A percentile compares a stretch with the other conserved stretches of the same genome.
phyloP scores from a whole-genome alignment of 257 asterid genomes.

The Sherardia arvensis region DNA sequence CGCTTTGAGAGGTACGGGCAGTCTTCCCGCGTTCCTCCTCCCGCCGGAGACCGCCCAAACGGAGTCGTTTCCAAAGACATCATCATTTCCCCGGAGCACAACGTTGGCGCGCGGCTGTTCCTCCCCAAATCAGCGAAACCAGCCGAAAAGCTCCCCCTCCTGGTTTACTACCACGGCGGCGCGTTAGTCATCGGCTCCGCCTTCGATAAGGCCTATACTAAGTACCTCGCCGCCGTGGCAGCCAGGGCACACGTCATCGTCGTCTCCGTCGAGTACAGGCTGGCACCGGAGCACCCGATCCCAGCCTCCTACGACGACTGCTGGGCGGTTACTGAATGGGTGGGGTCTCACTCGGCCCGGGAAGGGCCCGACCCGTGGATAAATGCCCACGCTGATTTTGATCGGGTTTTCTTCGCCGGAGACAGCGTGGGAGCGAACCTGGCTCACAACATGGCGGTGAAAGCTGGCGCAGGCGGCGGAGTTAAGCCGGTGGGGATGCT shows the following conservation, averaged over 20 bases:
- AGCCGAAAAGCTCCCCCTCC: constrained; percentile 39
- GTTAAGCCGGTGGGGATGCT: constrained; percentile 38
- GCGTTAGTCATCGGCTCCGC: constrained; percentile 49
- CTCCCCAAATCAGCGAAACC: constrained; percentile 21
- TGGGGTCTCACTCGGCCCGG: constrained; percentile 20
- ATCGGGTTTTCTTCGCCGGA: constrained; percentile 44
- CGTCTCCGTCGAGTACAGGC: too few relatives aligned
- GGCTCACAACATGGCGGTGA: constrained; percentile 44
- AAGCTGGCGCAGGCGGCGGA: constrained; percentile 10
- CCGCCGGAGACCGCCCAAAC: constrained; percentile 33
- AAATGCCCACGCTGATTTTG: constrained; percentile 35
- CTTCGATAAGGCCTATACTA: constrained; percentile 41
- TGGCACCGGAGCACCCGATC: constrained; percentile 54
- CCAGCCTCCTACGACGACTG: constrained; percentile 71
- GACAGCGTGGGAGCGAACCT: constrained; percentile 87
- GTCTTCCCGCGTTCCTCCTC: constrained; percentile 33
- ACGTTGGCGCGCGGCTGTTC: too few relatives aligned
- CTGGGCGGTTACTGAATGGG: constrained; percentile 48
- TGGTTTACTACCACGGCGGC: constrained; percentile 80
- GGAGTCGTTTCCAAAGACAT: constrained; percentile 56
- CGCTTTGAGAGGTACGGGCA: constrained; percentile 20
- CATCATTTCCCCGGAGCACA: constrained; percentile 31
- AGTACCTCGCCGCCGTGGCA: constrained; percentile 32
- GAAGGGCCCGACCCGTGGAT: constrained; percentile 63
- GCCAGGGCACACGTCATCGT: constrained; percentile 39